Conservation (phyloP, 78 protist genomes). For the Corallochytrium limacisporum region DNA sequence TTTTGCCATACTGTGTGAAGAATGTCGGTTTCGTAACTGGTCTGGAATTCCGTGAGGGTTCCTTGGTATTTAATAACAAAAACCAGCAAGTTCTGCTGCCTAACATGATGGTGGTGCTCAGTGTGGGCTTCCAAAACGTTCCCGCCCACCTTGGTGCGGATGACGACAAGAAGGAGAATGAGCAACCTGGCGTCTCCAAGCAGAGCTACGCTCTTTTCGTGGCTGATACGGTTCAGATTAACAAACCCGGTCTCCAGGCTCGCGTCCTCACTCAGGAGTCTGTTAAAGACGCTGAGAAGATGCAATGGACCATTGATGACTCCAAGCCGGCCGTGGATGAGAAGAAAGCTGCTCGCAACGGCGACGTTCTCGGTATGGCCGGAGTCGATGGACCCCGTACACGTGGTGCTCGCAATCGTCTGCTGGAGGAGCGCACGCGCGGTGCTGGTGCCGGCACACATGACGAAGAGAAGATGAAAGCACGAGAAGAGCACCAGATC, state of each 20-base stretch:
- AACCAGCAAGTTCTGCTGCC: constrained; percentile 9
- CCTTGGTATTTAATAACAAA: background rate
- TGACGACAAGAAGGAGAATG: too few species aligned
- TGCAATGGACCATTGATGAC: too few species aligned
- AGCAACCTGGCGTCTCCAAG: background rate
- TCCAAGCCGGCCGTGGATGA: too few species aligned
- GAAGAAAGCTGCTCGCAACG: too few species aligned
- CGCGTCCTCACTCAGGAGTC: too few species aligned
- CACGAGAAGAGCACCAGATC: background rate
- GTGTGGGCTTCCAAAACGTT: constrained; percentile 40
- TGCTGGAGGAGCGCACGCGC: too few species aligned
- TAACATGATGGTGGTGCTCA: constrained; percentile 57
- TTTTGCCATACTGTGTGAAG: constrained; percentile 8
- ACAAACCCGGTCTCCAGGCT: too few species aligned
- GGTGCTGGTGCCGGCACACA: background rate
- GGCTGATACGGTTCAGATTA: constrained; percentile 58
- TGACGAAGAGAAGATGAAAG: background rate
- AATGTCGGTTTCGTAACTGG: constrained; percentile 50
- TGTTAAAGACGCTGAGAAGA: too few species aligned
- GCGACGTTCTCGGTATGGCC: too few species aligned
- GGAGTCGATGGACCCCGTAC: too few species aligned
- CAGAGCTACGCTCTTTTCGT: constrained; percentile 10
- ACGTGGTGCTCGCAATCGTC: too few species aligned
- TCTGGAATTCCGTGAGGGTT: constrained; percentile 39
- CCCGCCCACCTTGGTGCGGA: background rate